Evolutionary conservation across 306 rosid genomes (phyloP), one percentile per base, ranked within the genome.

Genomic region (Quercus cerris): DNA sequence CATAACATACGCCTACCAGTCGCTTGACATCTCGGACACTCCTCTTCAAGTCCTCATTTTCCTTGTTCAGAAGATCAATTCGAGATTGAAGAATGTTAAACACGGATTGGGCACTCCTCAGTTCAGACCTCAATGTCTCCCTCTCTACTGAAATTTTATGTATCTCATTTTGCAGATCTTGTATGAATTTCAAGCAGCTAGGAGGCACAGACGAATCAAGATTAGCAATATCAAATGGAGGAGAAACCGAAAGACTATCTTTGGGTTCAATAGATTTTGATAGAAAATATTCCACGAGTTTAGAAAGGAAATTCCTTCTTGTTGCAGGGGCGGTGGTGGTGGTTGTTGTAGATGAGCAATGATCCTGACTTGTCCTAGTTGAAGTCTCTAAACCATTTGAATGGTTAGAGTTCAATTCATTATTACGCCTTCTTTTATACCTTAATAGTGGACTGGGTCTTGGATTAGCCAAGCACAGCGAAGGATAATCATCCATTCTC

Each of bases 221-320:
- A 49, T 80, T 66, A 23, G 87, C 79, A 10, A 84, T 30, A 66
- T 88, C 89, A 7, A 89, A 69, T 66, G 90, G 88, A 0, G 85
- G 90, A 10, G 85, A 84, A 52, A 73, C 77, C 0, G 87, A 58
- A 27, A 78, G 72, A 49, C 69, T 82, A 41, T 79, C 92, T 85
- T 93, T 91, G 5, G 88, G 90, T 84, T 87, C 97, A 33, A 92
- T 89, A 74, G 99, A 86, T 78, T 95, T 97, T 10, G 85, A 71
- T 55, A 93, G 89, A 5, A 94, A 92, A 88, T 82, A 95, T 78
- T 93, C 97, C 82, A 93, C 99, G 80, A 93, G 81, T 38, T 96
- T 92, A 49, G 98, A 95, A 63, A 95, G 89, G 67, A 95, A 91
- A 69, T 89, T 94, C 71, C 89, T 91, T 13, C 87, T 93, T 0